phyloP scores from a whole-genome alignment of 257 asterid species.

The Cynanchum wilfordii region DNA sequence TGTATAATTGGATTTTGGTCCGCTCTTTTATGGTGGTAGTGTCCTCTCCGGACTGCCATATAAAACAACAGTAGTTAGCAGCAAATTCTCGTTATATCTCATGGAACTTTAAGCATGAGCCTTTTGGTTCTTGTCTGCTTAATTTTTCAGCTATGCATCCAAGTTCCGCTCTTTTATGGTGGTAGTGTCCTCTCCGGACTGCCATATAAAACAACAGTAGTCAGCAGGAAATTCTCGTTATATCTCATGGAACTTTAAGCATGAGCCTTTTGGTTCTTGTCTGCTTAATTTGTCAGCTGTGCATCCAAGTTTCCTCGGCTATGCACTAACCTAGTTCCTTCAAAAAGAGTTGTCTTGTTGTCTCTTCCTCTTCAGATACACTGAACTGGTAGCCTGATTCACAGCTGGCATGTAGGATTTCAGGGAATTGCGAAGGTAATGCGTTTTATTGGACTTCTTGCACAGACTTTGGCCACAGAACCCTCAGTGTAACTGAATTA shows the following conservation, averaged over 20 bases:
- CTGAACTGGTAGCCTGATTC: not conserved
- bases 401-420: not conserved
- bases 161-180: not conserved
- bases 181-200: not conserved
- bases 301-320: no score
- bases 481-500: not conserved
- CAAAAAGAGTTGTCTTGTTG: not conserved
- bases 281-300: no score
- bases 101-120: no score
- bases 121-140: not conserved
- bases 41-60: not conserved
- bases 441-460: not conserved
- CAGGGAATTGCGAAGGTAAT: not conserved
- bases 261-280: not conserved
- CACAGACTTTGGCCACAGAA: not conserved
- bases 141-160: no score
- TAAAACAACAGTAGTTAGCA: not conserved
- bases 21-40: not conserved
- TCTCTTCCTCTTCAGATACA: not conserved
- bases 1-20: not conserved
- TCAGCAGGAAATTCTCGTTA: not conserved
- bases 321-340: not conserved
- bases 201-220: not conserved
- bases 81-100: not conserved
- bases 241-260: not conserved